Base-by-base conservation (phyloP, 805 yeast genomes). In the Wickerhamiella occidentalis region DNA sequence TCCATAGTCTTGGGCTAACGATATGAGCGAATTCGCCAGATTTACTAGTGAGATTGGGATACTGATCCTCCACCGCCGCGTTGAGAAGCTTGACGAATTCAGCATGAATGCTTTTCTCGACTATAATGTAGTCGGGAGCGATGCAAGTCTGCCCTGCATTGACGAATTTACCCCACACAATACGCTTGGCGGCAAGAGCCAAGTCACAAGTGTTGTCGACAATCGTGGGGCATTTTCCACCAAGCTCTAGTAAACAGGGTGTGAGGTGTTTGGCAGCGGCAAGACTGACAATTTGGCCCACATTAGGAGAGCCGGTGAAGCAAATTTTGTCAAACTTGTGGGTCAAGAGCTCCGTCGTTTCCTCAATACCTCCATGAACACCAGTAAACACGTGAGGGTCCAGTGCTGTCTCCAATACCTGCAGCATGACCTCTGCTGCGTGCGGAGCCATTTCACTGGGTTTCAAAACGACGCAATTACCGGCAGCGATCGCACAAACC, bases 141-240 rank as follows among this genome's bases (percentile, higher is more conserved):
- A 85, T 83, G 69, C 96, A 88, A 2, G 92, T 79, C 68, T 88
- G 97, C 15, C 97, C 97, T 15, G 83, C 76, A 61, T 86, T 90
- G 29, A 76, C 66, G 60, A 80, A 81, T 56, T 81, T 77, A 15
- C 88, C 90, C 84, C 92, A 85, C 1, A 75, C 72, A 13, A 85
- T 66, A 65, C 96, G 75, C 55, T 73, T 73, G 22, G 85, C 71
- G 3, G 75, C 71, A 8, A 60, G 49, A 22, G 52, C 49, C 28
- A 69, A 41, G 49, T 70, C 69, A 13, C 67, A 66, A 44, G 72
- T 66, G 54, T 68, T 69, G 45, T 86, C 73, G 9, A 88, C 68
- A 56, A 87, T 73, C 1, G 76, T 83, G 0, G 97, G 97, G 6
- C 90, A 81, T 64, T 88, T 88, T 5, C 97, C 97, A 48, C 97